Percentiles rank a stretch among this genome's conserved stretches.
phyloP scores from a whole-genome alignment of 768 basidiomycete species.

The Boletus vermiculosoides region DNA sequence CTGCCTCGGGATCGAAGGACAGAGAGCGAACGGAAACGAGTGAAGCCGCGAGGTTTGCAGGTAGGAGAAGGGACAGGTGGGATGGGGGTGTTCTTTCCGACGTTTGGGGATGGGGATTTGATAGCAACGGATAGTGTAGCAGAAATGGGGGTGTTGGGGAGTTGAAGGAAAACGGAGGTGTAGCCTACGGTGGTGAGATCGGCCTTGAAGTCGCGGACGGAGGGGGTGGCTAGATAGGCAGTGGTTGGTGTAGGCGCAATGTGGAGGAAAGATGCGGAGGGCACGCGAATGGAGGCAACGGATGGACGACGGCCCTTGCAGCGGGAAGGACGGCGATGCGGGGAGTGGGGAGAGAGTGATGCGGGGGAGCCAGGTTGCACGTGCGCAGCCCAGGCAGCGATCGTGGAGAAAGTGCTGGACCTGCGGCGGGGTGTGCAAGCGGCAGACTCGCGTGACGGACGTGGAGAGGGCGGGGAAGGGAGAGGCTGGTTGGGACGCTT shows the following conservation, averaged over 20 bases:
- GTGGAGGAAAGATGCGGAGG: slow-evolving; percentile 50
- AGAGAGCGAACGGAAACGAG: slow-evolving; percentile 53
- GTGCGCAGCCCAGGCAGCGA: slow-evolving; percentile 59
- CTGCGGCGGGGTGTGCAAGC: slow-evolving; percentile 26
- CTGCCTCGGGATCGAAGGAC: slow-evolving; percentile 42
- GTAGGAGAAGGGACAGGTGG: slow-evolving; percentile 9
- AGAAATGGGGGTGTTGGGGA: slow-evolving; percentile 48
- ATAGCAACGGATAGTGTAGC: slow-evolving; percentile 13
- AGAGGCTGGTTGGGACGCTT: slow-evolving; percentile 34
- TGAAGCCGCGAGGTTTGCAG: slow-evolving; percentile 33
- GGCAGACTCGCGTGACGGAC: background rate
- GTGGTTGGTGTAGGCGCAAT: slow-evolving; percentile 42
- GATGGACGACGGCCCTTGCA: slow-evolving; percentile 33
- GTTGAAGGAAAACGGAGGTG: slow-evolving; percentile 60
- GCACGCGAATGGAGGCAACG: slow-evolving; percentile 37
- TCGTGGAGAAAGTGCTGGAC: slow-evolving; percentile 48
- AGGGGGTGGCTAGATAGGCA: slow-evolving; percentile 37
- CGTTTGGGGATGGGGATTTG: slow-evolving; percentile 4
- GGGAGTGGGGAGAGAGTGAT: slow-evolving; percentile 40
- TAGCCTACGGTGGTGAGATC: slow-evolving; percentile 65
- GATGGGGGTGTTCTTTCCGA: slow-evolving; percentile 20
- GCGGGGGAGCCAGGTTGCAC: slow-evolving; percentile 71
- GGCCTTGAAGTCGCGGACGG: slow-evolving; percentile 44
- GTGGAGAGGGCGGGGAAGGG: slow-evolving; percentile 18
- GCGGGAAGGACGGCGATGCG: slow-evolving; percentile 37